Base-by-base conservation (phyloP, 1,284 basidiomycete species). In the Apiotrichum veenhuisii region DNA sequence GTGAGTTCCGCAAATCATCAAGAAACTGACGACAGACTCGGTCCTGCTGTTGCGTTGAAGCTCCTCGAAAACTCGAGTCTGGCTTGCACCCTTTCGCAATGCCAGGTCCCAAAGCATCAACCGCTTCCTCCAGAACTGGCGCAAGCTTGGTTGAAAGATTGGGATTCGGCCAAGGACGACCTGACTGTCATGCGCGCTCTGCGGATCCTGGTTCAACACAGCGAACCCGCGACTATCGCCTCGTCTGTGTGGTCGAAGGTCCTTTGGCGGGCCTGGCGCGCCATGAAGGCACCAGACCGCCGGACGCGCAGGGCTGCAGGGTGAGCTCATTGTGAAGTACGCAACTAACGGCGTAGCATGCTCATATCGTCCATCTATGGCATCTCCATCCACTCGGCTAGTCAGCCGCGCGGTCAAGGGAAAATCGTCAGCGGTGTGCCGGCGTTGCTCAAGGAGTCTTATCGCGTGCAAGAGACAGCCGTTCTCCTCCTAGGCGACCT, bases 401-500 rank as follows among this genome's bases (percentile, higher is more conserved):
- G 17, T 7, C 3, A 18, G 4, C 23, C 11, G 17, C 22, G 23
- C 1, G 34, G 20, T 17, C 38, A 30, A 18, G 37, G 50, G 5
- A 20, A 26, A 3, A 56, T 56, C 12, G 23, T 56, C n/a, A 17
- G n/a, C 12, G 25, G 42, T 20, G 22, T 55, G 0, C 34, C 42
- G 2, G 36, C 48, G 11, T 26, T 55, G 5, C 20, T 55, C 14
- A 50, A 55, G 17, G 41, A 48, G 22, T 26, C 43, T 1, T 36
- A 41, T 15, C 46, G 57, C 0, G 47, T 63, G 0, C 65, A 58
- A 17, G 67, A 69, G 49, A 73, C 68, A 0, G 53, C 63, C 0
- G 54, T 69, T 1, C 44, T 66, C n/a, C 50, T 65, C 2, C 47
- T 70, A 0, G 71, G 70, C 17, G 67, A 67, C 33, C 36, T 74